These are phyloP conservation scores for Pseudomassariella vexata DNA, from an alignment of 2,329 filamentous ascomycete genomes.

Conservation along the genomic window DNA sequence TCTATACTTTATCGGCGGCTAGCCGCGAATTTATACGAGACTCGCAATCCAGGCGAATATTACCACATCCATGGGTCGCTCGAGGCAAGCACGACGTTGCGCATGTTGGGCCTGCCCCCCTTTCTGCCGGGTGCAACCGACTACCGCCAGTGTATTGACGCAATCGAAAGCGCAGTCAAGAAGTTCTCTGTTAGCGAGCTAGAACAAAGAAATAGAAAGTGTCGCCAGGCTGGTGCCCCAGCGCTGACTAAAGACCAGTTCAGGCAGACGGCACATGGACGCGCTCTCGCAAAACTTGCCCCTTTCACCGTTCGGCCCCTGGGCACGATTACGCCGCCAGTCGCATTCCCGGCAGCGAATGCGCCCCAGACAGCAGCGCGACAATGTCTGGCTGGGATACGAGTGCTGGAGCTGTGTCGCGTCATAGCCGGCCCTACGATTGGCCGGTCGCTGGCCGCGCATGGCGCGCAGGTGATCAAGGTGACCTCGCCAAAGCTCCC, in stretches of 20 bases:
- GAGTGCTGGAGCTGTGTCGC: constrained; percentile 68
- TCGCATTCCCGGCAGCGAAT: constrained; percentile 28
- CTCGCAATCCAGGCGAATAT: constrained; percentile 58
- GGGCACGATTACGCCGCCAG: constrained; percentile 42
- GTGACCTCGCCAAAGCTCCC: constrained; percentile 62
- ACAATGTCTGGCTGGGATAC: constrained; percentile 51
- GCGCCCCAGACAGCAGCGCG: constrained; percentile 22
- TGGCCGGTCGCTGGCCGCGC: constrained; percentile 65
- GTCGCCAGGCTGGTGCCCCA: constrained; percentile 54
- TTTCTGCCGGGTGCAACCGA: constrained; percentile 54
- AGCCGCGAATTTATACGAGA: constrained; percentile 67
- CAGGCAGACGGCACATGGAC: constrained; percentile 47
- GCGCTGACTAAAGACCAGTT: constrained; percentile 57
- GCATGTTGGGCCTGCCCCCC: constrained; percentile 63
- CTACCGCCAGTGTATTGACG: constrained; percentile 52
- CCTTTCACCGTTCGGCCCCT: constrained; percentile 46
- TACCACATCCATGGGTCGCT: constrained; percentile 74
- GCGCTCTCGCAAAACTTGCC: constrained; percentile 30
- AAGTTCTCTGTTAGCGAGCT: constrained; percentile 49
- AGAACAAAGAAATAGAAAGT: constrained; percentile 49
- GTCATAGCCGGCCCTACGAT: constrained; percentile 74
- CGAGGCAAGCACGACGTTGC: constrained; percentile 62
- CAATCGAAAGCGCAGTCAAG: constrained; percentile 54
- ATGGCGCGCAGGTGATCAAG: constrained; percentile 69
- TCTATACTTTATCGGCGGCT: constrained; percentile 66